A percentile compares a stretch with the other conserved stretches of the same genome.
Conservation (phyloP, 441 rosid species). For the Populus tomentosa region DNA sequence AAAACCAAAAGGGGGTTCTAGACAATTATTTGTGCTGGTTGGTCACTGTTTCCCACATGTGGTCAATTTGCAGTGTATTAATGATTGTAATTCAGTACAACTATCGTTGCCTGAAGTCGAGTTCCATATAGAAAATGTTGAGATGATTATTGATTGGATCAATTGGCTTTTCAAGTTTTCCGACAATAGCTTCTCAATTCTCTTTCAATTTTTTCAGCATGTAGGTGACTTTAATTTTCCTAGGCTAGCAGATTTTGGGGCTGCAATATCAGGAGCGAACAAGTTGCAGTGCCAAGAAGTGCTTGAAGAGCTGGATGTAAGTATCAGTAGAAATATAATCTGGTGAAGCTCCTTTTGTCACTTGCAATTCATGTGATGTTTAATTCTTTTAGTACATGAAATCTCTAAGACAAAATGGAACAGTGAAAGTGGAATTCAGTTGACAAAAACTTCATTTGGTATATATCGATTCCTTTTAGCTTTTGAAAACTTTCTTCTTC, state of each 20-base stretch:
- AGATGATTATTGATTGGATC: neutral
- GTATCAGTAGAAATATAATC: slow-evolving; percentile 20
- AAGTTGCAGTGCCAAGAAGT: slow-evolving; percentile 85
- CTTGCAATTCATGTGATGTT: neutral
- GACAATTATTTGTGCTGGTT: neutral
- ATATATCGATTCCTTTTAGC: neutral
- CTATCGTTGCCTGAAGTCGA: neutral
- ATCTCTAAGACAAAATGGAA: neutral
- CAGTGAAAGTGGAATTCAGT: neutral
- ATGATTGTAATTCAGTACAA: neutral
- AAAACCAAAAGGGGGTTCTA: neutral
- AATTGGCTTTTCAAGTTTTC: neutral
- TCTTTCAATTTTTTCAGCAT: slow-evolving; percentile 54
- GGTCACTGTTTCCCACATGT: neutral
- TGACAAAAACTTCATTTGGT: neutral
- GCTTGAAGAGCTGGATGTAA: slow-evolving; percentile 98
- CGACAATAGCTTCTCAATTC: slow-evolving; percentile 5
- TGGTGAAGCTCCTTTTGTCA: slow-evolving; percentile 5
- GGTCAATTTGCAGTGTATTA: neutral
- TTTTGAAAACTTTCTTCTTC: neutral
- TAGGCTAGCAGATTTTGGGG: slow-evolving; percentile 95
- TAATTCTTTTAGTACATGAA: neutral
- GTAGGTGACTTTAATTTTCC: slow-evolving; percentile 91
- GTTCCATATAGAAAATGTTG: neutral
- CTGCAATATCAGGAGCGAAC: slow-evolving; percentile 97